These are phyloP conservation scores for Collybia sp. DNA, from an alignment of 768 basidiomycete genomes.

Conservation along the genomic window DNA sequence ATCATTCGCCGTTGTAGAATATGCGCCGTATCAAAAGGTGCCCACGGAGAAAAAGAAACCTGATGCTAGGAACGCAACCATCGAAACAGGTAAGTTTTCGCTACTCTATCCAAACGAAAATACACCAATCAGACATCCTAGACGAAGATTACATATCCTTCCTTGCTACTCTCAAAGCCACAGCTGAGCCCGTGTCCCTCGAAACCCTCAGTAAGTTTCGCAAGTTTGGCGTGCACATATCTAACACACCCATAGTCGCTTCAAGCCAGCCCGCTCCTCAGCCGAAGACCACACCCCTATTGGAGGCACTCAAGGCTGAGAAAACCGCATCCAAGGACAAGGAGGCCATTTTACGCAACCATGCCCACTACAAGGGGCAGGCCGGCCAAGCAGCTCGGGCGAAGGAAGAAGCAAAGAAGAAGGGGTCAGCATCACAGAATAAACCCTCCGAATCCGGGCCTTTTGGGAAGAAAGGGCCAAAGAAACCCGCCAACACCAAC, in stretches of 20 bases:
- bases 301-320: conserved; percentile 90
- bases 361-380: conserved; percentile 64
- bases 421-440: conserved; percentile 12
- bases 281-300: conserved; percentile 85
- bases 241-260: conserved; percentile 42
- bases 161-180: conserved; percentile 61
- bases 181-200: conserved; percentile 56
- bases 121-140: conserved; percentile 19
- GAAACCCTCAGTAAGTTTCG: conserved; percentile 54
- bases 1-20: conserved; percentile 87
- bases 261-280: conserved; percentile 52
- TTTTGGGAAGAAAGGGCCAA: conserved; percentile 26
- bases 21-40: conserved; percentile 86
- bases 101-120: background rate
- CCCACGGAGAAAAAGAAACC: conserved; percentile 71
- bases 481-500: conserved; percentile 22
- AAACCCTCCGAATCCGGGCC: conserved; percentile 9
- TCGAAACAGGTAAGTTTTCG: conserved; percentile 68
- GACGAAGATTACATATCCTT: conserved; percentile 86
- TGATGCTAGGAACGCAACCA: conserved; percentile 81
- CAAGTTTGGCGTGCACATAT: background rate
- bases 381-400: conserved; percentile 19
- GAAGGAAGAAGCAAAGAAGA: conserved; percentile 31
- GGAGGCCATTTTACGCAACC: conserved; percentile 65
- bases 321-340: conserved; percentile 70